phyloP scores from a whole-genome alignment of 2,329 filamentous ascomycete genomes.

The Hymenotorrendiella dingleyae region DNA sequence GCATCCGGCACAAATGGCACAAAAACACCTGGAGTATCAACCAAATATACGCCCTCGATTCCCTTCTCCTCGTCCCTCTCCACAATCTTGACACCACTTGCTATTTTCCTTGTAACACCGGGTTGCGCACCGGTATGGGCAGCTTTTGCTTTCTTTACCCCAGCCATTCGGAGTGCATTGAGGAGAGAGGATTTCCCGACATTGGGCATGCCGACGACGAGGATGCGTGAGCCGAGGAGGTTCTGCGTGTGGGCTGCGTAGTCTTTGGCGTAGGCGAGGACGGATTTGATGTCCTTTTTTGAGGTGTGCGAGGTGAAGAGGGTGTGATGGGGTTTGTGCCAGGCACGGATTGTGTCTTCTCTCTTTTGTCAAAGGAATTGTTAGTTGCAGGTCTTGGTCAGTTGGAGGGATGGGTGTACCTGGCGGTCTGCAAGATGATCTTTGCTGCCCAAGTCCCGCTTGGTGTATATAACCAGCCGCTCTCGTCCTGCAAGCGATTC shows the following conservation, averaged over 20 bases:
- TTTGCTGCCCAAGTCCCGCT: constrained; percentile 64
- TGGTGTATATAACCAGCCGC: constrained; percentile 85
- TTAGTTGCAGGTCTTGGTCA: neutral
- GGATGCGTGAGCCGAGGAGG: constrained; percentile 74
- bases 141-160: constrained; percentile 61
- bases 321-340: constrained; percentile 45
- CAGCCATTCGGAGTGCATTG: constrained; percentile 70
- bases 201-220: constrained; percentile 97
- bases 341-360: constrained; percentile 45
- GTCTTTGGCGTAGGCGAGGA: constrained; percentile 44
- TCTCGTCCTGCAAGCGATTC: constrained; percentile 64
- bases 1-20: constrained; percentile 82
- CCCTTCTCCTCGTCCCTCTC: constrained; percentile 42
- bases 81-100: constrained; percentile 75
- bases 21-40: constrained; percentile 94
- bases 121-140: constrained; percentile 81
- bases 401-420: constrained; percentile 26
- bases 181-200: constrained; percentile 94
- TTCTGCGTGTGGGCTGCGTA: constrained; percentile 46
- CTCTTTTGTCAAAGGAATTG: constrained; percentile 28
- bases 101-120: constrained; percentile 82
- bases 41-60: constrained; percentile 58
- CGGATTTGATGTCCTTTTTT: constrained; percentile 35
- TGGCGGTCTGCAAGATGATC: constrained; percentile 35
- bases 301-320: constrained; percentile 48